Evolutionary conservation across 202 grass and related monocot species (phyloP), one percentile per base, ranked within the genome.

Genomic region (Setaria italica): DNA sequence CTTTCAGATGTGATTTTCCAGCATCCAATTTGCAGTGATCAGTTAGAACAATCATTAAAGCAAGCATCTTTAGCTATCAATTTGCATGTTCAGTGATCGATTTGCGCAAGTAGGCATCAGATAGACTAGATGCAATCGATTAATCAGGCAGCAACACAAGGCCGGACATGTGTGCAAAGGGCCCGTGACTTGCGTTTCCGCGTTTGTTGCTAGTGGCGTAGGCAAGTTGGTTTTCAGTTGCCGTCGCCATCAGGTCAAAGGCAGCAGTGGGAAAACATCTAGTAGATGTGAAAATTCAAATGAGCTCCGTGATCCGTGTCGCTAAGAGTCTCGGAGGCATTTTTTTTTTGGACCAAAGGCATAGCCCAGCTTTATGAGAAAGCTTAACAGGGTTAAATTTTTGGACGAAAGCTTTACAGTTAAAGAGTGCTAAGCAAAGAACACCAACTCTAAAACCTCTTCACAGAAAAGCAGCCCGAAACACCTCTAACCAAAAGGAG

Each of bases 171-270:
- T 75, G 70, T 77, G 63, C 62, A 76, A 20, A 49, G 53, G 39
- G 13, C 59, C 39, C 13, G 71, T 74, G 50, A 56, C 39, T 70
- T 62, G 69, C 42, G 47, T 90, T 46, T 80, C 43, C 45, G 13
- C 21, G 69, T 70, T 79, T 70, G 21, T 56, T 49, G 53, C 2
- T 10, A 79, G 37, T 77, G 29, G 63, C 50, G 62, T 90, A 63
- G 55, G 53, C 62, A 84, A 81, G 35, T 84, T 70, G 63, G 35
- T 35, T 37, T 39, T 47, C 25, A 30, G 30, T 70, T 76, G 74
- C 32, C 68, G 64, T 67, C 35, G 9, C 77, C 47, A 25, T 74
- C 70, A 71, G 65, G 53, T 76, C 80, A 70, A 48, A 32, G 34
- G 6, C 9, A 63, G 11, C 63, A 51, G 10, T 15, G 3, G 47